These are phyloP conservation scores for Choiromyces venosus DNA, from an alignment of 495 filamentous ascomycete genomes.

Conservation along the genomic window DNA sequence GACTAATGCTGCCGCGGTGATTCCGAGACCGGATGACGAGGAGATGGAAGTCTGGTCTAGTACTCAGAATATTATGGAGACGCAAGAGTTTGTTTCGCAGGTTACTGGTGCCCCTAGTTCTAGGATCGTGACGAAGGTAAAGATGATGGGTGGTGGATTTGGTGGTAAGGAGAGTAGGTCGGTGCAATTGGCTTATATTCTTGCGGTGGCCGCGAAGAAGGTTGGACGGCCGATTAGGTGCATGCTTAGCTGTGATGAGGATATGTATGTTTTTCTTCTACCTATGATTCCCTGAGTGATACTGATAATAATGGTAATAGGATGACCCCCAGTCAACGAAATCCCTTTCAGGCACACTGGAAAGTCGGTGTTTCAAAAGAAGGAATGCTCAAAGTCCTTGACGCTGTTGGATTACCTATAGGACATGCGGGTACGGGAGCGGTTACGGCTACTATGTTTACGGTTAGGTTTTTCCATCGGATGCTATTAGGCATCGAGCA, in stretches of 20 bases:
- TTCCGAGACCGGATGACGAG: slow-evolving; percentile 45
- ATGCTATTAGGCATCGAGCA: too few species aligned
- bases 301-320: slow-evolving; percentile 12
- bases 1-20: slow-evolving; percentile 45
- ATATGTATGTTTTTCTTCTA: slow-evolving; percentile 43
- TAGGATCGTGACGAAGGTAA: slow-evolving; percentile 45
- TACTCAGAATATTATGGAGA: slow-evolving; percentile 47
- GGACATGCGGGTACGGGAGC: too few species aligned
- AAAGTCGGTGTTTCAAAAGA: slow-evolving; percentile 46
- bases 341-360: slow-evolving; percentile 46
- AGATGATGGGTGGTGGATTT: slow-evolving; percentile 46
- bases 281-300: background rate
- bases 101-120: slow-evolving; percentile 46
- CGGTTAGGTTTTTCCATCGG: too few species aligned
- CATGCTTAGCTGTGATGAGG: slow-evolving; percentile 48
- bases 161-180: slow-evolving; percentile 46
- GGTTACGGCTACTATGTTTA: too few species aligned
- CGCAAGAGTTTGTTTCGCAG: slow-evolving; percentile 46
- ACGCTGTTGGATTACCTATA: too few species aligned
- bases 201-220: slow-evolving; percentile 47
- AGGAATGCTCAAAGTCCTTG: slow-evolving; percentile 45
- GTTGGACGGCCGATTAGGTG: slow-evolving; percentile 43
- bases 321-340: slow-evolving; percentile 45
- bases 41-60: slow-evolving; percentile 46
- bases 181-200: slow-evolving; percentile 43